phyloP scores from a whole-genome alignment of 108 stramenopile genomes.

The Schizochytrium sp. region DNA sequence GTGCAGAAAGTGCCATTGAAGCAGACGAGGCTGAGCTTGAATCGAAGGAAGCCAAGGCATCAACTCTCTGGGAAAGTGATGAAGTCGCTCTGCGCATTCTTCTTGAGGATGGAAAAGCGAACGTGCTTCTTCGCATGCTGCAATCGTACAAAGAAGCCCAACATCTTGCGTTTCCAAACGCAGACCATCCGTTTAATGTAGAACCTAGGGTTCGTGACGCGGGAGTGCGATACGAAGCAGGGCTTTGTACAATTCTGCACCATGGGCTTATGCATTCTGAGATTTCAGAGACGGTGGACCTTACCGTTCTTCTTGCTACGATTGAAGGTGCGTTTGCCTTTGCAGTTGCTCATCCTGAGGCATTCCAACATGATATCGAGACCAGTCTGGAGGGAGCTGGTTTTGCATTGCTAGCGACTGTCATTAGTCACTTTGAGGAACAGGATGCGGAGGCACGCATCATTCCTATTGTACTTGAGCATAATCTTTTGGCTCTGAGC shows the following conservation, averaged over 20 bases:
- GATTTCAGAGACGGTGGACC: background rate
- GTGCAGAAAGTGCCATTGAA: background rate
- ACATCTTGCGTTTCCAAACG: background rate
- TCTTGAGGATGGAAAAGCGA: background rate
- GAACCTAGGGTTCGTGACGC: background rate
- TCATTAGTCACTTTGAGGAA: conserved; percentile 20
- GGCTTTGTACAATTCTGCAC: conserved; percentile 9
- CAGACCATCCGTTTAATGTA: background rate
- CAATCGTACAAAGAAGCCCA: background rate
- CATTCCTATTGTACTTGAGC: background rate
- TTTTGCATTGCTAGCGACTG: background rate
- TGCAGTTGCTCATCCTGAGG: background rate
- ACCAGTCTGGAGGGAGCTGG: background rate
- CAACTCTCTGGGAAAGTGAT: conserved; percentile 53
- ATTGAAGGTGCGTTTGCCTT: background rate
- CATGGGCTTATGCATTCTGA: conserved; percentile 30
- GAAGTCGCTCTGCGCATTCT: conserved; percentile 5
- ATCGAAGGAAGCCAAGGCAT: background rate
- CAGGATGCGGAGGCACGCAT: conserved; percentile 10
- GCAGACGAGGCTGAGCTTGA: background rate
- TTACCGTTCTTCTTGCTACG: background rate
- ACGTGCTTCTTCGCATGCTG: conserved; percentile 1
- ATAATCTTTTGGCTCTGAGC: background rate
- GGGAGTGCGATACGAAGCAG: background rate
- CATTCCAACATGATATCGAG: background rate